Conservation (phyloP, 352 stramenopile genomes). For the Globisporangium spiculum region DNA sequence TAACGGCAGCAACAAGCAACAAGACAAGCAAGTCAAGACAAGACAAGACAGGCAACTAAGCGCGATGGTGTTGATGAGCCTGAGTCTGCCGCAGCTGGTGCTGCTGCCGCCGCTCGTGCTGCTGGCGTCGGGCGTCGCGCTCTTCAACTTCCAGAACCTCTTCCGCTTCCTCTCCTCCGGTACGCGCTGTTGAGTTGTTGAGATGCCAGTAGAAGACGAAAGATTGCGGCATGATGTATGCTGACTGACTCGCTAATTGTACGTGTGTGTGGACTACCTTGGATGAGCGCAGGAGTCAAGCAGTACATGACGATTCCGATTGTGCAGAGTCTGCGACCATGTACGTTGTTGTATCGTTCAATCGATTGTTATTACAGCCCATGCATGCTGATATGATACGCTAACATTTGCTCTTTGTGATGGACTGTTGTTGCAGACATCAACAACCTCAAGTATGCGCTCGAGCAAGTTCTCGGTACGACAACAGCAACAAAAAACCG, state of each 20-base stretch:
- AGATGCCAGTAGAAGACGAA: neutral
- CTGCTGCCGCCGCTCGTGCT: conserved; percentile 73
- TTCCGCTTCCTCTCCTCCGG: conserved; percentile 64
- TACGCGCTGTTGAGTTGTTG: conserved; percentile 19
- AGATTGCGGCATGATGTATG: neutral
- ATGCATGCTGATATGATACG: neutral
- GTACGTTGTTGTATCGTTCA: conserved; percentile 22
- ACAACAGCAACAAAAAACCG: neutral
- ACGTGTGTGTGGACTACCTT: neutral
- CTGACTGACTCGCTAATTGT: neutral
- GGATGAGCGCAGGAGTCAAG: conserved; percentile 39
- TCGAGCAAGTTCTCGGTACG: conserved; percentile 66
- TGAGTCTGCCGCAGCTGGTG: conserved; percentile 58
- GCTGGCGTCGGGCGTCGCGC: conserved; percentile 55
- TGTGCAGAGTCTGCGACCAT: conserved; percentile 53
- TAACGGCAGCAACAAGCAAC: neutral
- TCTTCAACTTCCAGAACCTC: conserved; percentile 82
- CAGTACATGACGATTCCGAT: conserved; percentile 68
- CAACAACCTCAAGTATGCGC: conserved; percentile 60
- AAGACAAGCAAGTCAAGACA: neutral
- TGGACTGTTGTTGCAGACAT: conserved; percentile 35
- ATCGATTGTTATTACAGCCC: neutral
- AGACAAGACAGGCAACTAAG: neutral
- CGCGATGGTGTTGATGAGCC: conserved; percentile 37
- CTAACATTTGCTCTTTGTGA: neutral